These are phyloP conservation scores for Ettlia oleoabundans DNA, from an alignment of 139 green algal genomes.

Conservation along the genomic window DNA sequence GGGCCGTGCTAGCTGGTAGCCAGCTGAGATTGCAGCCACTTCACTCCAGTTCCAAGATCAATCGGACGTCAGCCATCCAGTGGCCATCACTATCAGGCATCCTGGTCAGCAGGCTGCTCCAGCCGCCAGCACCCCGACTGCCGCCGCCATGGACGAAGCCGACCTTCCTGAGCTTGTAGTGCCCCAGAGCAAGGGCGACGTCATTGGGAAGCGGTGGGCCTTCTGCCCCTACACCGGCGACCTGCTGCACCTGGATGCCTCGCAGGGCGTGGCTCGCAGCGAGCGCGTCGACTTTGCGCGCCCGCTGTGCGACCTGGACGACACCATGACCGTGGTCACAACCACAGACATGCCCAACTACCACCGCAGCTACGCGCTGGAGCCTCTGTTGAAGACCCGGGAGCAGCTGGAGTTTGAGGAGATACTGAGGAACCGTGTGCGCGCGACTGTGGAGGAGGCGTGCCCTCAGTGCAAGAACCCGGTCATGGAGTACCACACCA, in stretches of 20 bases:
- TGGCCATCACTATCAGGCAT: no score
- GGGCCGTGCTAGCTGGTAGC: no score
- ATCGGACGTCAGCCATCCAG: no score
- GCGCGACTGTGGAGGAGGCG: constrained; percentile 69
- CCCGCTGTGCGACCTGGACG: constrained; percentile 36
- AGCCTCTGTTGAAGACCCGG: constrained; percentile 74
- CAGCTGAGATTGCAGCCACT: no score
- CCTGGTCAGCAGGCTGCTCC: no score
- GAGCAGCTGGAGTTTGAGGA: constrained; percentile 57
- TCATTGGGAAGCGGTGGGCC: constrained; percentile 49
- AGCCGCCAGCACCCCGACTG: no score
- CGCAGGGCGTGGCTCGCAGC: constrained; percentile 24
- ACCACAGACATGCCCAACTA: constrained; percentile 65
- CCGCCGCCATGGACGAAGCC: not conserved
- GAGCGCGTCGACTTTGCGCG: constrained; percentile 25
- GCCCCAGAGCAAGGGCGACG: not conserved
- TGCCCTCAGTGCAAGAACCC: constrained; percentile 83
- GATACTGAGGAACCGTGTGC: constrained; percentile 35
- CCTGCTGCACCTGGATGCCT: constrained; percentile 47
- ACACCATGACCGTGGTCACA: constrained; percentile 22
- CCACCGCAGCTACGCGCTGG: constrained; percentile 69
- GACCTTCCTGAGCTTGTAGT: not conserved
- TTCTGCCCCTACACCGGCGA: constrained; percentile 57
- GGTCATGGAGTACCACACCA: constrained; percentile 90
- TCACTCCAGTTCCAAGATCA: no score